Evolutionary conservation across 2,329 filamentous ascomycete genomes (phyloP).

Genomic region (Aureobasidium sp.): DNA sequence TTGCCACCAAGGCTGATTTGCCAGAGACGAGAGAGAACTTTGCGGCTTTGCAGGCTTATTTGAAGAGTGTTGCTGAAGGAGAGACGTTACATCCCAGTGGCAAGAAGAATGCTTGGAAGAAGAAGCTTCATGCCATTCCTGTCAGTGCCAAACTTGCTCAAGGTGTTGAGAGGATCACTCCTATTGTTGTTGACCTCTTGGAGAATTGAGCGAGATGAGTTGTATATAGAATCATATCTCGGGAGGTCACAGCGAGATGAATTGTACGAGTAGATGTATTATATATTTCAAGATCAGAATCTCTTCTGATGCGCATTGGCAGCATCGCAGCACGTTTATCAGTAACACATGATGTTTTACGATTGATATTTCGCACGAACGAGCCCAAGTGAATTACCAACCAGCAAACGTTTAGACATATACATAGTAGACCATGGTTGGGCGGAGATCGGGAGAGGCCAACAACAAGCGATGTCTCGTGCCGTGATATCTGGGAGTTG

Average conservation of each 20-base stretch:
- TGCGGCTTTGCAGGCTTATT: constrained; percentile 58
- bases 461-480: constrained; percentile 20
- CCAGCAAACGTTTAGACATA: too few relatives aligned
- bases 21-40: constrained; percentile 75
- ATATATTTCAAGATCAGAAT: too few relatives aligned
- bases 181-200: constrained; percentile 64
- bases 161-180: constrained; percentile 67
- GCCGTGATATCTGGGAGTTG: constrained; percentile 23
- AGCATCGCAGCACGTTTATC: too few relatives aligned
- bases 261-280: too few relatives aligned
- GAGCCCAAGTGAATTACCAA: too few relatives aligned
- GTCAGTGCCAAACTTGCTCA: constrained; percentile 85
- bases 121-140: constrained; percentile 60
- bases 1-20: constrained; percentile 87
- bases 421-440: too few relatives aligned
- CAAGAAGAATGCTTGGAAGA: constrained; percentile 55
- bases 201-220: constrained; percentile 35
- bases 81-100: constrained; percentile 64
- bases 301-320: too few relatives aligned
- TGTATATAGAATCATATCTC: too few relatives aligned
- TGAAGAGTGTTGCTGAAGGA: constrained; percentile 59
- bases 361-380: too few relatives aligned
- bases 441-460: too few relatives aligned
- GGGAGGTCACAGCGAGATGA: too few relatives aligned
- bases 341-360: too few relatives aligned